These are phyloP conservation scores for Monosporascus sp. DNA, from an alignment of 2,329 filamentous ascomycete species.

Conservation along the genomic window DNA sequence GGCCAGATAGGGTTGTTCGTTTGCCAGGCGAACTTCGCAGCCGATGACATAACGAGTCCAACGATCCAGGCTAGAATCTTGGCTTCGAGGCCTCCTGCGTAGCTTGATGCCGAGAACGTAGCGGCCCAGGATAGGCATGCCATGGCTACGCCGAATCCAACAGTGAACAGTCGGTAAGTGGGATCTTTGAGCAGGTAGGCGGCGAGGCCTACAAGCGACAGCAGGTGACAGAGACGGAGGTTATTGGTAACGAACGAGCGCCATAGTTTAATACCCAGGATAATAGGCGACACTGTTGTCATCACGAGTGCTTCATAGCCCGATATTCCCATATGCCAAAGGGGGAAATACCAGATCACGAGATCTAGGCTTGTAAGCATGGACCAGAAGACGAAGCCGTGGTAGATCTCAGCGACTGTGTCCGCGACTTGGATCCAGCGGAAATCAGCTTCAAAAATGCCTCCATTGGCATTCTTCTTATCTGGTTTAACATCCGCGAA, in stretches of 20 bases:
- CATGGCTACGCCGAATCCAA: conserved; percentile 76
- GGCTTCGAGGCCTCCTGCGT: conserved; percentile 71
- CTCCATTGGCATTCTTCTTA: conserved; percentile 68
- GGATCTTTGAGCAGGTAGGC: conserved; percentile 74
- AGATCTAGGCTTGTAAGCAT: conserved; percentile 85
- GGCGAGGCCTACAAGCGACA: conserved; percentile 72
- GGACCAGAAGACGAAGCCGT: conserved; percentile 95
- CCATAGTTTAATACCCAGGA: conserved; percentile 67
- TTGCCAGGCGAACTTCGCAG: conserved; percentile 87
- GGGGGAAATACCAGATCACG: conserved; percentile 93
- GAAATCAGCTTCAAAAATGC: conserved; percentile 67
- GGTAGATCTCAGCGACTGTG: conserved; percentile 82
- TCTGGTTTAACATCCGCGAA: conserved; percentile 62
- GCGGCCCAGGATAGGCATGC: conserved; percentile 80
- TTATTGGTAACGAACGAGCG: conserved; percentile 65
- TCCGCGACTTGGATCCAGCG: conserved; percentile 72
- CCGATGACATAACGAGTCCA: conserved; percentile 77
- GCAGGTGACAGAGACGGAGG: conserved; percentile 64
- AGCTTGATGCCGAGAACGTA: conserved; percentile 70
- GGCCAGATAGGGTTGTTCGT: conserved; percentile 98
- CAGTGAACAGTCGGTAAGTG: conserved; percentile 69
- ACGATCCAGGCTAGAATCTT: conserved; percentile 75
- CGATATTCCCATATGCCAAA: conserved; percentile 99
- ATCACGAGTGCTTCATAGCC: conserved; percentile 90
- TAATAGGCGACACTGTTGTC: conserved; percentile 72